Percentiles rank a stretch among this genome's conserved stretches.
Conservation (phyloP, 108 stramenopile genomes). For the Nannochloropsis oceanica region DNA sequence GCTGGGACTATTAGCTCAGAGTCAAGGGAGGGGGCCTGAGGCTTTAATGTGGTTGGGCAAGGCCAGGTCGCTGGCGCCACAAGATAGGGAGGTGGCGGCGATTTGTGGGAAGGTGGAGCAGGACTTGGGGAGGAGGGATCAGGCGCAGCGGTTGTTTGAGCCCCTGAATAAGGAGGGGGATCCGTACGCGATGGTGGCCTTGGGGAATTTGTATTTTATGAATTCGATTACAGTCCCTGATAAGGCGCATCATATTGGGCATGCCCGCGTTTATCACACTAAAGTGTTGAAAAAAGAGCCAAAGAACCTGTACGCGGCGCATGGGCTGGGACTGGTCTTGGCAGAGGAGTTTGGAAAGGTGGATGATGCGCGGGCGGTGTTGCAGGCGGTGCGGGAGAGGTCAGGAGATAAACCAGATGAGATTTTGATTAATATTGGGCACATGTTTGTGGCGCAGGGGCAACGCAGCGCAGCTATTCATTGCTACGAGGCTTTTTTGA, state of each 20-base stretch:
- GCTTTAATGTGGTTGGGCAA: background rate
- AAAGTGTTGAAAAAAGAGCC: background rate
- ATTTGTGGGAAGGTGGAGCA: background rate
- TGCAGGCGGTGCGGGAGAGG: background rate
- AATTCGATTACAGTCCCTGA: background rate
- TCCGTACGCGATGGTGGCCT: constrained; percentile 20
- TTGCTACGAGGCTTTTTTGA: background rate
- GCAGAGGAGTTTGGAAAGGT: background rate
- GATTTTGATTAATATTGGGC: background rate
- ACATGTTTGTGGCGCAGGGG: background rate
- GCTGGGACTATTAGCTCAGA: background rate
- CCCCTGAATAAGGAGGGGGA: constrained; percentile 1
- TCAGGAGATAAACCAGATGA: background rate
- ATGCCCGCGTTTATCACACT: background rate
- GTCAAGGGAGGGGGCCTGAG: background rate
- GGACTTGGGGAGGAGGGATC: background rate
- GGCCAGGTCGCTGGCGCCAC: background rate
- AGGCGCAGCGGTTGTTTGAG: background rate
- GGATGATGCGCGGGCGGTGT: background rate
- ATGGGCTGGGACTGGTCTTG: background rate
- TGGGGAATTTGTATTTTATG: constrained; percentile 25
- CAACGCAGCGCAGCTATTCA: background rate
- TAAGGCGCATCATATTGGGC: background rate
- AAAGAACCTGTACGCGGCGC: background rate
- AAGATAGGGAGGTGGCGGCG: background rate